Evolutionary conservation across 768 basidiomycete genomes (phyloP), one percentile per base, ranked within the genome.

Genomic region (Hygrophoropsis aurantiaca): DNA sequence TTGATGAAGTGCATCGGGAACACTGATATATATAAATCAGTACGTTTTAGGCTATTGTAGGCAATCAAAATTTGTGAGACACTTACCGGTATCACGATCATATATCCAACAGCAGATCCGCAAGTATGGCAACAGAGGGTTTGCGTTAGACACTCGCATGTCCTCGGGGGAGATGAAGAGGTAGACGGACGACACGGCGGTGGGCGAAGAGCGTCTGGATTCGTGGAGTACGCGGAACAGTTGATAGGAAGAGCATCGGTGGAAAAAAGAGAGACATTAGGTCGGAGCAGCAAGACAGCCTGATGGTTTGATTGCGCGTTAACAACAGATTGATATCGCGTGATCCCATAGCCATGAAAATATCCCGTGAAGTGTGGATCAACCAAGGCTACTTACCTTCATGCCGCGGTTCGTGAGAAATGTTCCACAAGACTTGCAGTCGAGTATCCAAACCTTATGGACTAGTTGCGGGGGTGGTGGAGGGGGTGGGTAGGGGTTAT

Each of bases 141-240:
- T 62, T 90, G 87, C 2, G 90, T 93, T 36, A 93, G 72, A 60
- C 90, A 94, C 59, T 89, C 87, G 65, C 90, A 93, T 8, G 89
- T 90, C 34, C 88, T 79, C 39, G 62, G 52, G 24, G 53, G 53
- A 4, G 68, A 60, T 13, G 66, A 52, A 19, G 53, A 53, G 16
- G 65, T 58, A 40, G 67, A 62, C 15, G 73, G 63, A 32, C 66
- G 68, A 66, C 68, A 70, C 27, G 68, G 60, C 6, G 69, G 58
- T 19, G 70, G 70, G 4, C 67, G 67, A 33, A 74, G 64, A 2
- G 62, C 69, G 26, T 78, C 72, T 19, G 72, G 73, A 50, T 68
- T 74, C 26, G 79, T 64, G 19, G 78, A 70, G 55, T 79, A 83
- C 11, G 82, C 80, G 3, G 87, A 87, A 61, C 88, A 90, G 58